Evolutionary conservation across 768 basidiomycete species (phyloP).

Genomic region (Tulasnella sp.): DNA sequence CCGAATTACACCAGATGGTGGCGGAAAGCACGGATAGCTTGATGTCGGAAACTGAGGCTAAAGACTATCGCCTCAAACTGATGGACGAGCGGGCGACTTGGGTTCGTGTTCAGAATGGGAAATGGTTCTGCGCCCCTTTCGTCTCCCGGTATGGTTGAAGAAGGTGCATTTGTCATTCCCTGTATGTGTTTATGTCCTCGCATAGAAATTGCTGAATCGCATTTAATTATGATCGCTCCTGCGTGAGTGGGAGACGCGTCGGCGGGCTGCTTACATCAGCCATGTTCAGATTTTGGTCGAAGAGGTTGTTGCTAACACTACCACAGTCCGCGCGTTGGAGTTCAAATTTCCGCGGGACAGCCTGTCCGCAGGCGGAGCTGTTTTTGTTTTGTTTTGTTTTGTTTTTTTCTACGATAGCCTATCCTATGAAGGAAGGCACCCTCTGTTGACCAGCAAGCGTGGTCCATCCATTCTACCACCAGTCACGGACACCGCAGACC

Average conservation of each 20-base stretch:
- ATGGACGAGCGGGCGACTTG: slow-evolving; percentile 14
- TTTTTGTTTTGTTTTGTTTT: too few relatives aligned
- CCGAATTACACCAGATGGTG: slow-evolving; percentile 18
- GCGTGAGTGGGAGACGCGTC: too few relatives aligned
- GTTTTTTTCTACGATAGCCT: too few relatives aligned
- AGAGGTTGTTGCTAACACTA: not conserved
- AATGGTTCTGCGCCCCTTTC: slow-evolving; percentile 4
- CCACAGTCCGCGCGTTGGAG: not conserved
- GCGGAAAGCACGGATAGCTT: not conserved
- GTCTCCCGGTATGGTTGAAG: not conserved
- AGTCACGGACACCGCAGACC: not conserved
- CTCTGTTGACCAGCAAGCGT: too few relatives aligned
- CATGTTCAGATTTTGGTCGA: not conserved
- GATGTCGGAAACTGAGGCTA: slow-evolving; percentile 20
- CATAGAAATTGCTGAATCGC: too few relatives aligned
- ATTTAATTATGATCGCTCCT: not conserved
- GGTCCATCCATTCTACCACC: too few relatives aligned
- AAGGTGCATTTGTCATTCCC: not conserved
- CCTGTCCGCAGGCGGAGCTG: not conserved
- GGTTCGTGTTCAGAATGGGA: not conserved
- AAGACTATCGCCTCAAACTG: slow-evolving; percentile 3
- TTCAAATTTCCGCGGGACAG: not conserved
- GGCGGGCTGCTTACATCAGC: not conserved
- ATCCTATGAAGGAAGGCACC: too few relatives aligned
- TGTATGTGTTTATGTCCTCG: too few relatives aligned